phyloP scores from a whole-genome alignment of 257 asterid genomes.

The Ocimum tenuiflorum region DNA sequence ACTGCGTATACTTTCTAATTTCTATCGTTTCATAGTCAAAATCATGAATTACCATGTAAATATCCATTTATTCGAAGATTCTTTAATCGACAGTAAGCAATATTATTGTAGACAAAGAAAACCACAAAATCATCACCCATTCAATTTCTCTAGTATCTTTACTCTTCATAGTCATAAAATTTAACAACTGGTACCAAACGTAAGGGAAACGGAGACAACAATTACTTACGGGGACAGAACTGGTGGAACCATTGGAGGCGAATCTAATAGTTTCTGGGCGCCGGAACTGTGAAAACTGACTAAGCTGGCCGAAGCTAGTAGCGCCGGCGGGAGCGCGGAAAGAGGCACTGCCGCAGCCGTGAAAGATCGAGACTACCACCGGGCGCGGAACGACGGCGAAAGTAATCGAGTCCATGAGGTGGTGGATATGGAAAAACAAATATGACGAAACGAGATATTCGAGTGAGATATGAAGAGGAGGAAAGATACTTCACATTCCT shows the following conservation, averaged over 20 bases:
- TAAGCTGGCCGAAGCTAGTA: slow-evolving; percentile 9
- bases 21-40: neutral
- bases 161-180: neutral
- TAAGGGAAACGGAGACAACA: neutral
- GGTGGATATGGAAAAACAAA: slow-evolving; percentile 2
- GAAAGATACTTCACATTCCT: slow-evolving; percentile 13
- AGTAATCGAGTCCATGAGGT: slow-evolving; percentile 33
- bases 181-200: neutral
- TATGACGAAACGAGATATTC: neutral
- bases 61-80: too few relatives aligned
- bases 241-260: slow-evolving; percentile 35
- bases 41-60: neutral
- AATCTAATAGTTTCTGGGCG: slow-evolving; percentile 27
- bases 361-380: slow-evolving; percentile 14
- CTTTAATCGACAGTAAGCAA: neutral
- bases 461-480: neutral
- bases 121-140: neutral
- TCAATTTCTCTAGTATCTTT: neutral
- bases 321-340: slow-evolving; percentile 1
- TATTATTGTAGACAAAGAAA: neutral
- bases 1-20: neutral
- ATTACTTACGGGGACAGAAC: slow-evolving; percentile 44
- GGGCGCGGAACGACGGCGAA: slow-evolving; percentile 21
- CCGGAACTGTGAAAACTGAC: slow-evolving; percentile 8
- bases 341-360: slow-evolving; percentile 13